Percentiles rank a stretch among this genome's conserved stretches.
These are phyloP conservation scores for Andrographis paniculata DNA, from an alignment of 305 asterid species.

Conservation along the genomic window DNA sequence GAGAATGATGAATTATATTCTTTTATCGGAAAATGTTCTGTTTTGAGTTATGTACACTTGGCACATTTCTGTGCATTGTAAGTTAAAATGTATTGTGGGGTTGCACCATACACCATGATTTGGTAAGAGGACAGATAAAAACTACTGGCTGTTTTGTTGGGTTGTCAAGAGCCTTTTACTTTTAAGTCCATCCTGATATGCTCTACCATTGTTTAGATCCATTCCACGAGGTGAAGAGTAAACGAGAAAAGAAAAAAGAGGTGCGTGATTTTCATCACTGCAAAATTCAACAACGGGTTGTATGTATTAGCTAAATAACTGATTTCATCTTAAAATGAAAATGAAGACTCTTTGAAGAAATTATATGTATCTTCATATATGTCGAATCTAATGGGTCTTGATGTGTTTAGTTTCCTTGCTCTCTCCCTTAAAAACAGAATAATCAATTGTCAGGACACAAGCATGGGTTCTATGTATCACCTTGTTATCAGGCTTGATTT, in stretches of 20 bases:
- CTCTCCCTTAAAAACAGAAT: background rate
- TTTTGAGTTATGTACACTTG: background rate
- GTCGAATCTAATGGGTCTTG: background rate
- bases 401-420: background rate
- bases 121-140: background rate
- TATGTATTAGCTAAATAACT: background rate
- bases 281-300: background rate
- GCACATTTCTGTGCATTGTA: background rate
- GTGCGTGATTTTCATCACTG: slow-evolving; percentile 33
- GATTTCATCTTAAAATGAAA: background rate
- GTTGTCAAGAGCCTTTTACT: background rate
- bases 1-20: too few species aligned
- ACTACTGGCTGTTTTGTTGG: background rate
- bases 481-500: slow-evolving; percentile 4
- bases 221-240: slow-evolving; percentile 97
- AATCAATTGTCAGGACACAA: background rate
- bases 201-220: slow-evolving; percentile 52
- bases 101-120: background rate
- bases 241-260: slow-evolving; percentile 96
- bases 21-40: background rate
- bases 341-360: background rate
- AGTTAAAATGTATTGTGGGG: background rate
- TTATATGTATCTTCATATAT: background rate
- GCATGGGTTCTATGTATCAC: background rate
- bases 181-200: slow-evolving; percentile 25